These are phyloP conservation scores for Termitomyces bulborhizus DNA, from an alignment of 768 basidiomycete genomes.

Conservation along the genomic window DNA sequence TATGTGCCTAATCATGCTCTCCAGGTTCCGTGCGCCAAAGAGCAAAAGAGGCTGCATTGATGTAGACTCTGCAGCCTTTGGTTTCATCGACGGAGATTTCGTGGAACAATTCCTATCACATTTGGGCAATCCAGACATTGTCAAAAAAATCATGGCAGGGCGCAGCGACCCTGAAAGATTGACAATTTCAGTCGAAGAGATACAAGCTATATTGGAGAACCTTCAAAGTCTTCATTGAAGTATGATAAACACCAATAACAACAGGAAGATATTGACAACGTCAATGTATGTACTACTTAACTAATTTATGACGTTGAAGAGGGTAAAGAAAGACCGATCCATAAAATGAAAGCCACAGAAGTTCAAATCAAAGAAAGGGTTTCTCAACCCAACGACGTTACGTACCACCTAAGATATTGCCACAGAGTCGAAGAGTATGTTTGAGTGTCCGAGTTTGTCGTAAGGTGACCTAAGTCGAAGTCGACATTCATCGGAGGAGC, in stretches of 20 bases:
- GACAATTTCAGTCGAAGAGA: constrained; percentile 35
- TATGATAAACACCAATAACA: constrained; percentile 4
- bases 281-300: constrained; percentile 15
- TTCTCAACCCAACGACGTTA: constrained; percentile 20
- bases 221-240: constrained; percentile 52
- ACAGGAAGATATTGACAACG: constrained; percentile 6
- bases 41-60: constrained; percentile 51
- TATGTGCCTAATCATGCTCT: neutral
- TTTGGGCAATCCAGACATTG: constrained; percentile 28
- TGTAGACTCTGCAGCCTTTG: constrained; percentile 47
- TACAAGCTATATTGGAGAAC: constrained; percentile 39
- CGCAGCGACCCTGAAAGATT: constrained; percentile 54
- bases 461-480: constrained; percentile 28
- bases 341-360: neutral
- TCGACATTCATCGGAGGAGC: constrained; percentile 53
- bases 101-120: constrained; percentile 59
- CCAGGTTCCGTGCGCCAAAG: constrained; percentile 68
- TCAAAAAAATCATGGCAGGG: constrained; percentile 53
- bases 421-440: constrained; percentile 32
- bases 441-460: constrained; percentile 11
- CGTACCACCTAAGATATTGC: constrained; percentile 35
- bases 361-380: neutral
- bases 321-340: neutral
- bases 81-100: constrained; percentile 88
- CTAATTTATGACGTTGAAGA: constrained; percentile 9